Evolutionary conservation across 441 rosid genomes (phyloP).

Genomic region (Croton laevigatus): DNA sequence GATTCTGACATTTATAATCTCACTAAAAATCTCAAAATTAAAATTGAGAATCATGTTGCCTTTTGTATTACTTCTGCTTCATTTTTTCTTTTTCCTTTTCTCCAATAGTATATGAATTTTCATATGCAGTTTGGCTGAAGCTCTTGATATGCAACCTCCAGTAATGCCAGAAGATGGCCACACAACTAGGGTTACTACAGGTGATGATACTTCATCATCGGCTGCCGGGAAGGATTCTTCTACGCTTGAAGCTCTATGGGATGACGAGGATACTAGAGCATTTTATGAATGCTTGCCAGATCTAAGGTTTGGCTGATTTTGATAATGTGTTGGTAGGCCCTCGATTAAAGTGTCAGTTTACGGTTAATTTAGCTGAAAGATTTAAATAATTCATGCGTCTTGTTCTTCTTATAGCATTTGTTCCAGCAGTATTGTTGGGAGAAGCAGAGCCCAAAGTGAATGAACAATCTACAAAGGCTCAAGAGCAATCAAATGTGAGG

Average conservation of each 20-base stretch:
- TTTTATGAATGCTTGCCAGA: slow-evolving; percentile 96
- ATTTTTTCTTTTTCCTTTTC: not conserved
- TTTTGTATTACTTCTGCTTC: not conserved
- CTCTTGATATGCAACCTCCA: slow-evolving; percentile 98
- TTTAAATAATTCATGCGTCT: slow-evolving; percentile 6
- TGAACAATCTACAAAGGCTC: slow-evolving; percentile 72
- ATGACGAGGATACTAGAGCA: slow-evolving; percentile 96
- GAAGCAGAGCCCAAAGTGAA: slow-evolving; percentile 81
- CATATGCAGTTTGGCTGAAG: slow-evolving; percentile 80
- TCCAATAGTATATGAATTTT: not conserved
- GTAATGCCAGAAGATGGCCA: slow-evolving; percentile 97
- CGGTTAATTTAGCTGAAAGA: not conserved
- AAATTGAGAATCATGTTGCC: too few species aligned
- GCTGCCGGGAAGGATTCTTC: slow-evolving; percentile 78
- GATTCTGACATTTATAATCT: not conserved
- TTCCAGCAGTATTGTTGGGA: slow-evolving; percentile 96
- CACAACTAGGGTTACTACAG: slow-evolving; percentile 87
- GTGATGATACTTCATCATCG: slow-evolving; percentile 77
- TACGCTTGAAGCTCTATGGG: slow-evolving; percentile 83
- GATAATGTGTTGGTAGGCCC: not conserved
- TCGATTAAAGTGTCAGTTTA: not conserved
- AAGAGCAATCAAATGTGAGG: slow-evolving; percentile 76
- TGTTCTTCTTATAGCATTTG: slow-evolving; percentile 79
- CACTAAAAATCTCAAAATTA: not conserved
- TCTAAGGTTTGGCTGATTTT: slow-evolving; percentile 68